Evolutionary conservation across 202 grass and related monocot species (phyloP).

Genomic region (Miscanthus sacchariflorus): DNA sequence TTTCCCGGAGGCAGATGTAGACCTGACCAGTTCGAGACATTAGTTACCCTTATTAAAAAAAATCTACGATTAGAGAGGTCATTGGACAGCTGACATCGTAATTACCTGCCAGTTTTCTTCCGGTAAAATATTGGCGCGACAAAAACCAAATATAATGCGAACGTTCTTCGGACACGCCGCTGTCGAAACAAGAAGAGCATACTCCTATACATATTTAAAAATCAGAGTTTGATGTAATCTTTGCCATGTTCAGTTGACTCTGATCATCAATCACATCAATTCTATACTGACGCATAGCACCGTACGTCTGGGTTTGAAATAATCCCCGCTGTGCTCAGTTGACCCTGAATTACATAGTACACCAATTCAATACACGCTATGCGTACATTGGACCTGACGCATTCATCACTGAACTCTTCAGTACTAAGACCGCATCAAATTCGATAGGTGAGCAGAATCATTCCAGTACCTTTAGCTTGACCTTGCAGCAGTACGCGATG

Average conservation of each 20-base stretch:
- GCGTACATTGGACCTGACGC: conserved; percentile 35
- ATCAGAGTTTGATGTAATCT: conserved; percentile 24
- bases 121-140: background rate
- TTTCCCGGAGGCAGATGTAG: conserved; percentile 16
- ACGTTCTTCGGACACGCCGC: conserved; percentile 24
- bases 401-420: conserved; percentile 31
- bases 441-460: background rate
- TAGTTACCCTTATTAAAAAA: background rate
- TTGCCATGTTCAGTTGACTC: conserved; percentile 32
- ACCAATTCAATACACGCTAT: conserved; percentile 3
- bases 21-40: conserved; percentile 25
- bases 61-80: too few species aligned
- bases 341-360: conserved; percentile 4
- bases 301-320: conserved; percentile 17
- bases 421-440: conserved; percentile 37
- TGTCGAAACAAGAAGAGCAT: conserved; percentile 40
- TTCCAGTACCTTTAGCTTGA: conserved; percentile 3
- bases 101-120: background rate
- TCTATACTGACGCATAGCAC: background rate
- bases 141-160: background rate
- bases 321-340: conserved; percentile 28
- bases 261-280: background rate
- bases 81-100: conserved; percentile 35
- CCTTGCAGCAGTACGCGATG: conserved; percentile 2
- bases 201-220: background rate